phyloP scores from a whole-genome alignment of 257 asterid genomes.

The Eustoma russellianum region DNA sequence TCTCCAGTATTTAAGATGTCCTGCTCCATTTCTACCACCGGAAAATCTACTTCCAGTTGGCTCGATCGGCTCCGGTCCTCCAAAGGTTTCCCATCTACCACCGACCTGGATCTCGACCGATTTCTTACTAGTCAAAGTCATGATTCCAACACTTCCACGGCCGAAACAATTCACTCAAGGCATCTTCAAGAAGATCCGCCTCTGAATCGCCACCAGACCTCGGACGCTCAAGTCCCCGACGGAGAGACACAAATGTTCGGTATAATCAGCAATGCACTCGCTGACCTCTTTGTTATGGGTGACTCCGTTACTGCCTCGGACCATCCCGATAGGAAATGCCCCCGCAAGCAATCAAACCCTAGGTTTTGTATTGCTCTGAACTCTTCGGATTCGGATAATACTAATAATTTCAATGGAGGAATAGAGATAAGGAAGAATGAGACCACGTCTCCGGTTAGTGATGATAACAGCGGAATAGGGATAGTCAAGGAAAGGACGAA shows the following conservation, averaged over 20 bases:
- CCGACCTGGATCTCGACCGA: slow-evolving; percentile 43
- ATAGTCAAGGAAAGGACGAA: slow-evolving; percentile 18
- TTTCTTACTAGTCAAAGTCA: slow-evolving; percentile 27
- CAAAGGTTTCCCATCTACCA: slow-evolving; percentile 52
- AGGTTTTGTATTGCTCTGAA: slow-evolving; percentile 20
- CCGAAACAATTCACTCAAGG: slow-evolving; percentile 11
- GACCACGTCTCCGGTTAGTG: slow-evolving; percentile 11
- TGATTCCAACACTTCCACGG: slow-evolving; percentile 23
- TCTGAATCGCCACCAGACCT: neutral
- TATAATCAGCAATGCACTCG: slow-evolving; percentile 43
- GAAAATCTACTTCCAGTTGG: slow-evolving; percentile 62
- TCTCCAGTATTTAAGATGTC: slow-evolving; percentile 19
- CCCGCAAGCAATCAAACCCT: slow-evolving; percentile 75
- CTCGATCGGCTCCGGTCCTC: slow-evolving; percentile 73
- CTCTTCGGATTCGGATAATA: slow-evolving; percentile 11
- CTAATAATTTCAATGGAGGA: slow-evolving; percentile 11
- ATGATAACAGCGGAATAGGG: slow-evolving; percentile 38
- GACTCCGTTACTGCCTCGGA: slow-evolving; percentile 20
- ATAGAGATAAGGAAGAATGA: slow-evolving; percentile 18
- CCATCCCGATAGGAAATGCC: slow-evolving; percentile 23
- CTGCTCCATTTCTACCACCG: slow-evolving; percentile 35
- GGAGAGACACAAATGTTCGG: slow-evolving; percentile 22
- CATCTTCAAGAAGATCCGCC: slow-evolving; percentile 7
- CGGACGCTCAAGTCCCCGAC: slow-evolving; percentile 10
- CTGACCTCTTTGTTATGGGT: slow-evolving; percentile 74